phyloP scores from a whole-genome alignment of 108 stramenopile genomes.

The Stephanodiscus minutulus region DNA sequence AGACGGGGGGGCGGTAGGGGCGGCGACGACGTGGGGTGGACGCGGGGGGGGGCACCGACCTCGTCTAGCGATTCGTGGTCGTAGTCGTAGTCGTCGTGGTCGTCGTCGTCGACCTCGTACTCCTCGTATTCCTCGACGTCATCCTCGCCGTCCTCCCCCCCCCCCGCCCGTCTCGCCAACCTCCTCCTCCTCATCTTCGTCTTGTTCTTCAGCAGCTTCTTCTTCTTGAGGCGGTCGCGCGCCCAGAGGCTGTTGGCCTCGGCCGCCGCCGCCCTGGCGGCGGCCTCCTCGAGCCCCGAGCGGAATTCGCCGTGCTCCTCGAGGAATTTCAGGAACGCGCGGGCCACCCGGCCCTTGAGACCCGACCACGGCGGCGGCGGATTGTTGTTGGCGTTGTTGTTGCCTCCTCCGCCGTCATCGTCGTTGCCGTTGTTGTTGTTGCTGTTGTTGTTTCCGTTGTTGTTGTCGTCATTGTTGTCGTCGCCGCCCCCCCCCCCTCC shows the following conservation, averaged over 20 bases:
- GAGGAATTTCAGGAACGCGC: slow-evolving; percentile 52
- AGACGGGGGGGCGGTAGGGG: slow-evolving; percentile 3
- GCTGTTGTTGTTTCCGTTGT: background rate
- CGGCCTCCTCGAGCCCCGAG: slow-evolving; percentile 43
- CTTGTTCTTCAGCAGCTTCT: background rate
- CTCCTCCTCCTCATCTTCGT: background rate
- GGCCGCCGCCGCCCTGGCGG: slow-evolving; percentile 43
- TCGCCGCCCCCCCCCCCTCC: background rate
- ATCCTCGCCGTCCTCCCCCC: slow-evolving; percentile 6
- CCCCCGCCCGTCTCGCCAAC: background rate
- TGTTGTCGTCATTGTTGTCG: background rate
- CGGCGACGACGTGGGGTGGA: background rate
- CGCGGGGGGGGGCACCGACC: background rate
- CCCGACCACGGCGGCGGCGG: background rate
- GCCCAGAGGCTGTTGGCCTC: slow-evolving; percentile 30
- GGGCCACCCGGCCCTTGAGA: slow-evolving; percentile 44
- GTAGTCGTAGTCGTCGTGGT: slow-evolving; percentile 16
- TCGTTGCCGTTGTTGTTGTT: background rate
- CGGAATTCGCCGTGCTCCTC: slow-evolving; percentile 52
- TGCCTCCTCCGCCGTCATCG: background rate
- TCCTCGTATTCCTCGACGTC: slow-evolving; percentile 17
- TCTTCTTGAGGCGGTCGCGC: slow-evolving; percentile 21
- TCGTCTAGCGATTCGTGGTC: slow-evolving; percentile 5
- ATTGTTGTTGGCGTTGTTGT: background rate
- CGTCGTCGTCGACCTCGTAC: no score